Percentiles rank a stretch among this genome's conserved stretches.
These are phyloP conservation scores for Fermentozyma sake DNA, from an alignment of 1,139 yeast species.

Conservation along the genomic window DNA sequence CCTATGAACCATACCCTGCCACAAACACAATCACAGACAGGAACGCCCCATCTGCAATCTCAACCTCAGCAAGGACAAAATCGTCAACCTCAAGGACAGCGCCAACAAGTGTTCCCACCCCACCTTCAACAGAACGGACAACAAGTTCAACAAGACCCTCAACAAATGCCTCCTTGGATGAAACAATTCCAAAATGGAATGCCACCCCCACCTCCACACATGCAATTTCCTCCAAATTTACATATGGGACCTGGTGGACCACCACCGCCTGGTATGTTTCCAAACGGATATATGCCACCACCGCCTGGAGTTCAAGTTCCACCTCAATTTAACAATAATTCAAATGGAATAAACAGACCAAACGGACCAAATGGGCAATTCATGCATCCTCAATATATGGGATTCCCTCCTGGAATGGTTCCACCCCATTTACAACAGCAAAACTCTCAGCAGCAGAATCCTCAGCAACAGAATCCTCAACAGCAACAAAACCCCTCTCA, in stretches of 20 bases:
- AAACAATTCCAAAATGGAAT: slow-evolving; percentile 14
- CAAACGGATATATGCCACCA: slow-evolving; percentile 26
- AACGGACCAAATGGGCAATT: slow-evolving; percentile 17
- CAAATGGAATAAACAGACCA: too few species aligned
- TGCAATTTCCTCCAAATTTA: slow-evolving; percentile 6
- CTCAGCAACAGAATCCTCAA: slow-evolving; percentile 12
- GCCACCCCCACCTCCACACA: slow-evolving; percentile 12
- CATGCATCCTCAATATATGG: slow-evolving; percentile 20
- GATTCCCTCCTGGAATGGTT: slow-evolving; percentile 23
- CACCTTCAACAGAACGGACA: neutral
- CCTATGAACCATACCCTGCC: slow-evolving; percentile 7
- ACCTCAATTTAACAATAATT: slow-evolving; percentile 16
- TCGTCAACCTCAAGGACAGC: slow-evolving; percentile 12
- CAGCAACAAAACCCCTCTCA: slow-evolving; percentile 12
- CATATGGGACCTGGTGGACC: slow-evolving; percentile 4
- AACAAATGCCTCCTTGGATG: slow-evolving; percentile 24
- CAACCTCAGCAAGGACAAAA: slow-evolving; percentile 11
- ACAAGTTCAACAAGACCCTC: slow-evolving; percentile 4
- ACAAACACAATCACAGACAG: slow-evolving; percentile 6
- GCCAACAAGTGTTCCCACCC: neutral
- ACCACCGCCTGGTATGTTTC: slow-evolving; percentile 30
- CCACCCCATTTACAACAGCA: slow-evolving; percentile 7
- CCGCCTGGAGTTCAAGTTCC: slow-evolving; percentile 23
- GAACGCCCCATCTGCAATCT: slow-evolving; percentile 9
- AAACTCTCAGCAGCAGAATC: slow-evolving; percentile 9